These are phyloP conservation scores for Aureobasidium sp. DNA, from an alignment of 2,329 filamentous ascomycete genomes.

Conservation along the genomic window DNA sequence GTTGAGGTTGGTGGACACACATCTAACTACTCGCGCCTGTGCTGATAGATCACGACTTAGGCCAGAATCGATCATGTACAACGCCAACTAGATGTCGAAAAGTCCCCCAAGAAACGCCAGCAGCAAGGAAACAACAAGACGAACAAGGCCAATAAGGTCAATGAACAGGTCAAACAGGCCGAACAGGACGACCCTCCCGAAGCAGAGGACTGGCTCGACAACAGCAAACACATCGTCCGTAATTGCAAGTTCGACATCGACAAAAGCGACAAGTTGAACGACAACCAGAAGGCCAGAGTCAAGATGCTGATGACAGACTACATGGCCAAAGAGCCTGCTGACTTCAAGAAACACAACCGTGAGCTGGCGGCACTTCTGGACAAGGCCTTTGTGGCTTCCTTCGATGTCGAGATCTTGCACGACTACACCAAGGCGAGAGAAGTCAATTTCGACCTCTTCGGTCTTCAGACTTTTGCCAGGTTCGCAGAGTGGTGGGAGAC, in stretches of 20 bases:
- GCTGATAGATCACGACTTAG: neutral
- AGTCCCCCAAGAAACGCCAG: neutral
- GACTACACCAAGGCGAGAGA: neutral
- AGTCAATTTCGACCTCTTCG: neutral
- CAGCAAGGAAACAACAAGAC: neutral
- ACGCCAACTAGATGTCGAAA: neutral
- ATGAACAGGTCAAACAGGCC: no score
- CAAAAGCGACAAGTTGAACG: neutral
- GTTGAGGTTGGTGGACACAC: neutral
- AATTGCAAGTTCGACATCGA: neutral
- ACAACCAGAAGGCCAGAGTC: neutral
- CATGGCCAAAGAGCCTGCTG: neutral
- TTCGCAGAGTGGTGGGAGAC: neutral
- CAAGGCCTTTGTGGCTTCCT: neutral
- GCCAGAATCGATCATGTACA: neutral
- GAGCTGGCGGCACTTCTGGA: neutral
- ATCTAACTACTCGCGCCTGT: neutral
- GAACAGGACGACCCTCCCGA: neutral
- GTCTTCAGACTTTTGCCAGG: neutral
- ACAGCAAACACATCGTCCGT: neutral
- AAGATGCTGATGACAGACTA: neutral
- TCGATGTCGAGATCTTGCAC: neutral
- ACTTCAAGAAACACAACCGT: neutral
- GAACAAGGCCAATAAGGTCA: neutral
- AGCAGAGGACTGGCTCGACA: neutral